Evolutionary conservation across 148 eudicot genomes (phyloP).

Genomic region (Agrostemma githago): DNA sequence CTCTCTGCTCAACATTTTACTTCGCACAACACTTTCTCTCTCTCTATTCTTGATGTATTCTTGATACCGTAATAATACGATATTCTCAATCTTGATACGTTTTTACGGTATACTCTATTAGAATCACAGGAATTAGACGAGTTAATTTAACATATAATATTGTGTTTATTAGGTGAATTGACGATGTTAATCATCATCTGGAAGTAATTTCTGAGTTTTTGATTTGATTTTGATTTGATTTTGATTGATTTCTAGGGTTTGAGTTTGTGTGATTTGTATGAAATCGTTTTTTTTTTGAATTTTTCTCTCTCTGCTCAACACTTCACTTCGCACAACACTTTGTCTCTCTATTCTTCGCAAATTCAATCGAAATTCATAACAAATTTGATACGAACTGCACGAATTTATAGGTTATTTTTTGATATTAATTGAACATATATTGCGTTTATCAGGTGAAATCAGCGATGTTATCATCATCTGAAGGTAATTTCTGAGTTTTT

Average conservation of each 20-base stretch:
- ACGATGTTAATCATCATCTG: conserved; percentile 24
- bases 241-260: not conserved
- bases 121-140: too few species aligned
- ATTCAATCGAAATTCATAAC: not conserved
- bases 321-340: too few species aligned
- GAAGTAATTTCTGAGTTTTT: conserved; percentile 15
- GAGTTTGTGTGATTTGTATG: not conserved
- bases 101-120: too few species aligned
- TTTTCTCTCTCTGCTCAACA: too few species aligned
- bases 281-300: not conserved
- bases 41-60: not conserved
- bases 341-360: not conserved
- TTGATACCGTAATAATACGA: not conserved
- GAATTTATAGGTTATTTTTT: too few species aligned
- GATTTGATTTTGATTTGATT: conserved; percentile 7
- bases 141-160: too few species aligned
- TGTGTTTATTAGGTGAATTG: not conserved
- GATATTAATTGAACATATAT: too few species aligned
- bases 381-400: too few species aligned
- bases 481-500: conserved; percentile 17
- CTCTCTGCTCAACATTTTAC: too few species aligned
- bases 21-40: too few species aligned
- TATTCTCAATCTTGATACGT: too few species aligned
- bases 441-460: not conserved
- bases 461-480: conserved; percentile 22